Conservation (phyloP, 139 green algal species). For the Klebsormidium nitens region DNA sequence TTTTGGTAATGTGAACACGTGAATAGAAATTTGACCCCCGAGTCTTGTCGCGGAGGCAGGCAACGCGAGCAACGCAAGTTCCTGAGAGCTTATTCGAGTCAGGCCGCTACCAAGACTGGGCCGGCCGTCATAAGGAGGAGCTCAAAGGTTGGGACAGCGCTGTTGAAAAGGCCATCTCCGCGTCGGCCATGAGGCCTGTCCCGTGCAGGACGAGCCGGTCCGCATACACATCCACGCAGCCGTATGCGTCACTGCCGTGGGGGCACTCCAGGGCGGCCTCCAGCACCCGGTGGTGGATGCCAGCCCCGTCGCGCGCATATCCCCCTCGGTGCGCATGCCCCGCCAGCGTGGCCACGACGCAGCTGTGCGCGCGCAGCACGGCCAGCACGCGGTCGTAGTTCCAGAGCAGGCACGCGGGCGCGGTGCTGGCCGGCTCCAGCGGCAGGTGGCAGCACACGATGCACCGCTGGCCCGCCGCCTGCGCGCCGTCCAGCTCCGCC, state of each 20-base stretch:
- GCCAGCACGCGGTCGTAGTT: slow-evolving; percentile 39
- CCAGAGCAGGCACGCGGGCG: slow-evolving; percentile 27
- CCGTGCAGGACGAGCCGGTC: slow-evolving; percentile 23
- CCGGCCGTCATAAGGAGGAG: too few species aligned
- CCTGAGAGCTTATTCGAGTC: too few species aligned
- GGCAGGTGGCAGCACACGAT: slow-evolving; percentile 29
- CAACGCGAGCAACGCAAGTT: too few species aligned
- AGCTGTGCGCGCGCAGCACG: slow-evolving; percentile 21
- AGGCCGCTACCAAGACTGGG: too few species aligned
- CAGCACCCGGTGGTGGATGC: slow-evolving; percentile 39
- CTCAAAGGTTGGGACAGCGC: too few species aligned
- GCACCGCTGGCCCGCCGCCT: slow-evolving; percentile 12
- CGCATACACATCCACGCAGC: slow-evolving; percentile 34
- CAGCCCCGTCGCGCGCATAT: slow-evolving; percentile 9
- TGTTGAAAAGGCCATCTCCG: slow-evolving; percentile 27
- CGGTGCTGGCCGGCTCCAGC: slow-evolving; percentile 1
- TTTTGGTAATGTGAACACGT: too few species aligned
- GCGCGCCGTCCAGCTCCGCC: slow-evolving; percentile 4
- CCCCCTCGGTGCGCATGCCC: slow-evolving; percentile 36
- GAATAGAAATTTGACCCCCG: too few species aligned
- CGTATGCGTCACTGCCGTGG: slow-evolving; percentile 28
- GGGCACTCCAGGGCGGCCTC: slow-evolving; percentile 40
- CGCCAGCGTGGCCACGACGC: slow-evolving; percentile 31
- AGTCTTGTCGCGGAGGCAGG: too few species aligned
- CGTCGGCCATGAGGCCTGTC: slow-evolving; percentile 2